A percentile compares a stretch with the other conserved stretches of the same genome.
Conservation (phyloP, 306 rosid genomes). For the Trifolium subterraneum region DNA sequence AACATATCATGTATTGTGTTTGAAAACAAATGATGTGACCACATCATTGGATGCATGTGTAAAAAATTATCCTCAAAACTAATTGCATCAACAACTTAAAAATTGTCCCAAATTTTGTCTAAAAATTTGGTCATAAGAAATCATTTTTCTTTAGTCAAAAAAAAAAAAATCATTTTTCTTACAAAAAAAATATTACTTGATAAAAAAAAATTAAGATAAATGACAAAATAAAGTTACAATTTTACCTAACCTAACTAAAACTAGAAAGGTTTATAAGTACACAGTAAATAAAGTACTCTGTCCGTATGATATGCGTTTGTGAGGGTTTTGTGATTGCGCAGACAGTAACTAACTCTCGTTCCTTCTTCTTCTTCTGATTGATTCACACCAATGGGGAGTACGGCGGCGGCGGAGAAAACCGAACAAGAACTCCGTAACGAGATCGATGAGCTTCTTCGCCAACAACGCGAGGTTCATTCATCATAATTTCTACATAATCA, state of each 20-base stretch:
- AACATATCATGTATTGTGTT: too few relatives aligned
- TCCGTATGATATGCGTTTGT: background rate
- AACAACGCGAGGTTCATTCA: slow-evolving; percentile 82
- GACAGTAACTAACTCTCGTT: background rate
- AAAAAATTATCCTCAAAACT: too few relatives aligned
- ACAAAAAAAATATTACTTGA: too few relatives aligned
- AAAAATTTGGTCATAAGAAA: too few relatives aligned
- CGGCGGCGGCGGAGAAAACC: slow-evolving; percentile 71
- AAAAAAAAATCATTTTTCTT: too few relatives aligned
- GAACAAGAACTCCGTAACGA: slow-evolving; percentile 87
- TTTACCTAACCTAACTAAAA: background rate
- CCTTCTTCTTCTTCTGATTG: background rate
- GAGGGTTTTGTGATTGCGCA: slow-evolving; percentile 31
- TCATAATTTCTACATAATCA: background rate
- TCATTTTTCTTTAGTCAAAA: too few relatives aligned
- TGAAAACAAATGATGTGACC: too few relatives aligned
- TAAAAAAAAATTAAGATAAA: too few relatives aligned
- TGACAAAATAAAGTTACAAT: background rate
- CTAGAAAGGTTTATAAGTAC: background rate
- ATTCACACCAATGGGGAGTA: slow-evolving; percentile 67
- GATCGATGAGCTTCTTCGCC: slow-evolving; percentile 96
- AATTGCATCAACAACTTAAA: too few relatives aligned
- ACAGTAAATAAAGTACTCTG: background rate
- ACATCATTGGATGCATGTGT: too few relatives aligned
- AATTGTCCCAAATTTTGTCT: too few relatives aligned